Conservation (phyloP, 164 flowering plant species). For the Umbellularia californica region DNA sequence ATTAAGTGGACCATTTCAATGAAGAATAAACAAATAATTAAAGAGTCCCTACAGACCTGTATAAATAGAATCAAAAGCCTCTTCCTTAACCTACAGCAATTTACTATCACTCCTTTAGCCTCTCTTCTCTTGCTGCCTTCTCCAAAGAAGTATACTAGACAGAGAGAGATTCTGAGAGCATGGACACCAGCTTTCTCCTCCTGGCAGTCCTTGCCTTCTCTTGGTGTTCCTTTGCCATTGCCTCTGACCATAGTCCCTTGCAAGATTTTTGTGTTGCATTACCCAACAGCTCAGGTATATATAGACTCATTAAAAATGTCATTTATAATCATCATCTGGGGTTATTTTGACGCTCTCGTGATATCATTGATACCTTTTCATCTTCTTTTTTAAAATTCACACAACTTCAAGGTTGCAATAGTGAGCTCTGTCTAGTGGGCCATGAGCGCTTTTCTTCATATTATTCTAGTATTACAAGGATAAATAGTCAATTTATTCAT, state of each 20-base stretch:
- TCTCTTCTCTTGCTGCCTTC: not conserved
- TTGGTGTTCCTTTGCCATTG: constrained; percentile 7
- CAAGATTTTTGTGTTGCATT: constrained; percentile 26
- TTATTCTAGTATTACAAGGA: not conserved
- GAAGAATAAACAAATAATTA: not conserved
- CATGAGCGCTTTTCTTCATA: not conserved
- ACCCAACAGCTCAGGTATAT: constrained; percentile 14
- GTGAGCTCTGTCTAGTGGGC: no score
- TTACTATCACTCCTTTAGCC: not conserved
- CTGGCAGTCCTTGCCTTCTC: constrained; percentile 11
- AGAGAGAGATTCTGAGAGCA: not conserved
- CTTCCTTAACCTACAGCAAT: not conserved
- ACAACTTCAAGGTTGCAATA: no score
- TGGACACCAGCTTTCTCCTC: not conserved
- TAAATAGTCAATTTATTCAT: no score
- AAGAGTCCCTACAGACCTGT: not conserved
- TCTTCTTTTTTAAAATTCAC: not conserved
- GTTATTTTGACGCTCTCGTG: not conserved
- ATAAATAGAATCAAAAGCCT: not conserved
- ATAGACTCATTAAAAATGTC: not conserved
- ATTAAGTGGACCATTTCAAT: not conserved
- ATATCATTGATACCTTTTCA: no score
- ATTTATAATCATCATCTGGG: not conserved
- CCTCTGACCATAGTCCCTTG: constrained; percentile 21
- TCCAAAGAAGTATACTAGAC: no score